Base-by-base conservation (phyloP, 306 rosid genomes). In the Hippophae gyantsensis region DNA sequence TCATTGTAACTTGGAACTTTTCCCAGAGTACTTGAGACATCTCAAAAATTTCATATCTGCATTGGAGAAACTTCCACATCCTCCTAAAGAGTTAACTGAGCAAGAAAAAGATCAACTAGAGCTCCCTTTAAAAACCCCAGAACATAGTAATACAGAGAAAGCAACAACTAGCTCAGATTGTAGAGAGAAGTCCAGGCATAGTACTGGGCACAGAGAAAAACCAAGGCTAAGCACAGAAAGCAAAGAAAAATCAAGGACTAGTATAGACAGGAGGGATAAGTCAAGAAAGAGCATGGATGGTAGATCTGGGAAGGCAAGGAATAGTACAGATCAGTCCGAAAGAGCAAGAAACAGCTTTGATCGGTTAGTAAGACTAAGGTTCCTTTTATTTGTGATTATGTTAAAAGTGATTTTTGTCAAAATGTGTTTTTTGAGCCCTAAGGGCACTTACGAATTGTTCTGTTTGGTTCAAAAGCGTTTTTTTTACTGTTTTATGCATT, bases 271-370 rank as follows among this genome's bases (percentile, higher is more conserved):
- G 67, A 61, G 79, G 62, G 87, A 79, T n/a, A 76, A 57, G 55
- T 72, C 82, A 4, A 79, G 86, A 18, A 82, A 46, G 71, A 81
- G 84, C 72, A 51, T 54, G 0, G 88, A 85, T 49, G 88, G 82
- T 49, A 73, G 69, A 12, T 26, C 74, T 6, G 71, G 78, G 41
- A 81, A 65, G 67, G 61, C 75, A 4, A 76, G 84, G 71, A 76
- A 70, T 65, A 82, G 79, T 76, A 72, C 73, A 8, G 85, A 84
- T 63, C 85, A 69, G 12, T 67, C 84, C 1, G 93, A 85, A 42
- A 82, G 73, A 72, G 73, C 93, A 14, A 69, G 93, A 51, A 82
- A 77, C 59, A 85, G 93, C 80, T 77, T 85, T 14, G 93, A 85
- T 13, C 74, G 93, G 92, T 81, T 1, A 27, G 76, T 66, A 52